Conservation (phyloP, 1,139 yeast species). For the Casaregolazyma suthepensis region DNA sequence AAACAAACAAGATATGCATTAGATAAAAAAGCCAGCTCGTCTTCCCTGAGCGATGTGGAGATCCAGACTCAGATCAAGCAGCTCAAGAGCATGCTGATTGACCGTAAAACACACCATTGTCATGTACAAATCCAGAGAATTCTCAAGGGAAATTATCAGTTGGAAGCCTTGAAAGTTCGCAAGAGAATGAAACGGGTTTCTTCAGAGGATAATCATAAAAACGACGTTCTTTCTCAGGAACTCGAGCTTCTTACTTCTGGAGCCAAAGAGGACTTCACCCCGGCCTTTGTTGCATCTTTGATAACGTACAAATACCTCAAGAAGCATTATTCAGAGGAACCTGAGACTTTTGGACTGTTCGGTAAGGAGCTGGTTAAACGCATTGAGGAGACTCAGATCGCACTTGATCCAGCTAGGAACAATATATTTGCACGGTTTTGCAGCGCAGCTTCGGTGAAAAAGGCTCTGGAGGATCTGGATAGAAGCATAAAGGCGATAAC, state of each 20-base stretch:
- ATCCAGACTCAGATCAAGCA: slow-evolving; percentile 18
- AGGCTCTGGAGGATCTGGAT: slow-evolving; percentile 44
- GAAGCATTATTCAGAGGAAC: slow-evolving; percentile 16
- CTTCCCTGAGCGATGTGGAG: slow-evolving; percentile 10
- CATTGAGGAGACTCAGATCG: background rate
- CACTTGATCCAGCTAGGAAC: background rate
- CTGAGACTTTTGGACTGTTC: background rate
- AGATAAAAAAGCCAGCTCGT: background rate
- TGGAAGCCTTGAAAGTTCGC: slow-evolving; percentile 31
- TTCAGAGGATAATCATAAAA: slow-evolving; percentile 16
- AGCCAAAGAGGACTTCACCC: slow-evolving; percentile 16
- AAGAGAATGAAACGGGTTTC: slow-evolving; percentile 25
- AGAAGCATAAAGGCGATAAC: slow-evolving; percentile 43
- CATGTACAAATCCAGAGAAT: slow-evolving; percentile 25
- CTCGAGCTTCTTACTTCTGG: slow-evolving; percentile 18
- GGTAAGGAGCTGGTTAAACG: slow-evolving; percentile 2
- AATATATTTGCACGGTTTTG: slow-evolving; percentile 35
- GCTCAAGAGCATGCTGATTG: slow-evolving; percentile 28
- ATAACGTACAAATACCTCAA: slow-evolving; percentile 21
- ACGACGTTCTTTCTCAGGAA: slow-evolving; percentile 24
- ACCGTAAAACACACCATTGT: slow-evolving; percentile 31
- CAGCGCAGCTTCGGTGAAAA: slow-evolving; percentile 50
- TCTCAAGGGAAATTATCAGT: slow-evolving; percentile 28
- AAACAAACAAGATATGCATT: slow-evolving; percentile 11
- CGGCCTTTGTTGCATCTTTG: slow-evolving; percentile 21